These are phyloP conservation scores for Tylopilus subfusipes DNA, from an alignment of 768 basidiomycete species.

Conservation along the genomic window DNA sequence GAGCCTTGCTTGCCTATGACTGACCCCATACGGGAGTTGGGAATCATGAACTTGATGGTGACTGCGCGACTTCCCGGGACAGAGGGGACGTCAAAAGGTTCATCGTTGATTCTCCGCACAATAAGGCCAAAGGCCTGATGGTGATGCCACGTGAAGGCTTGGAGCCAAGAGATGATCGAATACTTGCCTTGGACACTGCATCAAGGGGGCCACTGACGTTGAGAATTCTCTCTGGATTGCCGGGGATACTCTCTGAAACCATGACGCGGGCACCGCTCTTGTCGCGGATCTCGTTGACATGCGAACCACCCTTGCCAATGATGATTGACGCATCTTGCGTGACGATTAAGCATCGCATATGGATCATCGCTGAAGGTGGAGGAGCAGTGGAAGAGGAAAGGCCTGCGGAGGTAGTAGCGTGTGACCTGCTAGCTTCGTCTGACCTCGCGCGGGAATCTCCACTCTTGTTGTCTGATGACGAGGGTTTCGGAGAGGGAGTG, in stretches of 20 bases:
- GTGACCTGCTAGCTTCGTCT: constrained; percentile 38
- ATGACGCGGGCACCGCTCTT: constrained; percentile 95
- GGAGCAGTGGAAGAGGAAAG: constrained; percentile 47
- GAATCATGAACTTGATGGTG: constrained; percentile 99
- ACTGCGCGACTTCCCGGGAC: constrained; percentile 97
- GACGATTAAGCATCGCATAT: constrained; percentile 97
- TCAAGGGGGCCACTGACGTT: constrained; percentile 96
- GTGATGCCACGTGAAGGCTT: not conserved
- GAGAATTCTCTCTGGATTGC: constrained; percentile 98
- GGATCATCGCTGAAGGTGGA: constrained; percentile 78
- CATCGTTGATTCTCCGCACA: constrained; percentile 97
- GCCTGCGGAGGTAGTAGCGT: constrained; percentile 45
- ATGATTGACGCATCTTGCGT: constrained; percentile 99
- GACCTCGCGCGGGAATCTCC: constrained; percentile 36
- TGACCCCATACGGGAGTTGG: constrained; percentile 98
- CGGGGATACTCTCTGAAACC: constrained; percentile 97
- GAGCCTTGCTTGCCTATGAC: constrained; percentile 97
- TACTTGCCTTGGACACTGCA: constrained; percentile 91
- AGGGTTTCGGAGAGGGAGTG: constrained; percentile 52
- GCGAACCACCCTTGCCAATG: constrained; percentile 92
- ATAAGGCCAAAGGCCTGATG: constrained; percentile 94
- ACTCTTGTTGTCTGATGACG: constrained; percentile 41
- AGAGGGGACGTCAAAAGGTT: constrained; percentile 96
- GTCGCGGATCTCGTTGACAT: constrained; percentile 98
- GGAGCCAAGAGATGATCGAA: not conserved